These are phyloP conservation scores for Rhodomyrtus tomentosa DNA, from an alignment of 345 rosid species.

Conservation along the genomic window DNA sequence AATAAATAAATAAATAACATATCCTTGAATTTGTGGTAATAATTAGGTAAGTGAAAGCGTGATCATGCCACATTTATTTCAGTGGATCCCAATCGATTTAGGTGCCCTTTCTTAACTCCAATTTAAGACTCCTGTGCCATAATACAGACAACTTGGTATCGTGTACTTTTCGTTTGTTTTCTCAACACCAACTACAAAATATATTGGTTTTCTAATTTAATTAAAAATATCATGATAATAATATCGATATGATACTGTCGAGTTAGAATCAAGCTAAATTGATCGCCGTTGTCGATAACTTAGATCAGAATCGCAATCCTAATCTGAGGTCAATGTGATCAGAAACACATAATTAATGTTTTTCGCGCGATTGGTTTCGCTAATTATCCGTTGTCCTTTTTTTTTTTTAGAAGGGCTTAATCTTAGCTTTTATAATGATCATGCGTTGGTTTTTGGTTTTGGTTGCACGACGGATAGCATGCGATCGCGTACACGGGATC, in stretches of 20 bases:
- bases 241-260: background rate
- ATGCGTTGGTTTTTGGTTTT: background rate
- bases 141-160: background rate
- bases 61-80: background rate
- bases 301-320: background rate
- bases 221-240: background rate
- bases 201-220: background rate
- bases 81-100: background rate
- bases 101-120: background rate
- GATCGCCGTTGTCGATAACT: background rate
- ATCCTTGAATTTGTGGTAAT: background rate
- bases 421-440: background rate
- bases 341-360: background rate
- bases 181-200: background rate
- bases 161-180: background rate
- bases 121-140: background rate
- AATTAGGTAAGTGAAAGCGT: background rate
- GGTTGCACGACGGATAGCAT: constrained; percentile 33
- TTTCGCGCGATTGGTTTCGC: fast-evolving
- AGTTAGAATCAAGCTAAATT: background rate
- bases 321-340: background rate
- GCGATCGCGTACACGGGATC: constrained; percentile 87
- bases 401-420: no score
- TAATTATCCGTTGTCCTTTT: background rate
- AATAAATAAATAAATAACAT: background rate